Base-by-base conservation (phyloP, 805 yeast species). In the Hanseniaspora opuntiae region DNA sequence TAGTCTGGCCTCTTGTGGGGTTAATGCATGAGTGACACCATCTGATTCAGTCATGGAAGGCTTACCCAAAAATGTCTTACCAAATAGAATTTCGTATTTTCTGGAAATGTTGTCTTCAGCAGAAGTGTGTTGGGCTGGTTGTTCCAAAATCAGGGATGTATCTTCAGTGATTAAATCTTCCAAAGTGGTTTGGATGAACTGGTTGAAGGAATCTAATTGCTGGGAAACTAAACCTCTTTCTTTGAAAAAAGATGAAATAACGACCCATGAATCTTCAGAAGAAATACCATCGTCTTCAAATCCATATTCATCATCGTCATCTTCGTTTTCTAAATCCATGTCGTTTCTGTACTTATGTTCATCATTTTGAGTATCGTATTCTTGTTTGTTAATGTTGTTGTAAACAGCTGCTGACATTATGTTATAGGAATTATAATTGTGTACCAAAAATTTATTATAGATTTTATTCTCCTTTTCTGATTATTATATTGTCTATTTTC, bases 41-140 rank as follows among this genome's bases (percentile, higher is more conserved):
- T 93, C 99, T 17, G 97, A 96, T 72, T 93, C 99, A 20, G 97
- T 94, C 78, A 93, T 95, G 47, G 96, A 87, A 45, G 99, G 99
- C 63, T 89, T 85, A 25, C 97, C 88, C 60, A 93, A 81, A 69
- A 85, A 93, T 63, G 94, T 93, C 68, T 90, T 94, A 59, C 98
- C 99, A 70, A 93, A 93, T n/a, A 89, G 81, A 65, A 93, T 93
- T 69, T 90, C 97, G 63, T 88, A 94, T 59, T 97, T 79, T 71
- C 88, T 83, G 69, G 86, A 88, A 61, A 86, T 79, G 65, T 87
- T 84, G 67, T 93, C 98, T 55, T 79, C 77, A 61, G 89, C 95
- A 37, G 89, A 81, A 3, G 94, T 82, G 65, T 93, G 97, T 70
- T 94, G 98, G 14, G 98, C 98, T 9, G 97, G 94, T 71, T 93